These are phyloP conservation scores for Chlamydomonas asymmetrica DNA, from an alignment of 139 green algal genomes.

Conservation along the genomic window DNA sequence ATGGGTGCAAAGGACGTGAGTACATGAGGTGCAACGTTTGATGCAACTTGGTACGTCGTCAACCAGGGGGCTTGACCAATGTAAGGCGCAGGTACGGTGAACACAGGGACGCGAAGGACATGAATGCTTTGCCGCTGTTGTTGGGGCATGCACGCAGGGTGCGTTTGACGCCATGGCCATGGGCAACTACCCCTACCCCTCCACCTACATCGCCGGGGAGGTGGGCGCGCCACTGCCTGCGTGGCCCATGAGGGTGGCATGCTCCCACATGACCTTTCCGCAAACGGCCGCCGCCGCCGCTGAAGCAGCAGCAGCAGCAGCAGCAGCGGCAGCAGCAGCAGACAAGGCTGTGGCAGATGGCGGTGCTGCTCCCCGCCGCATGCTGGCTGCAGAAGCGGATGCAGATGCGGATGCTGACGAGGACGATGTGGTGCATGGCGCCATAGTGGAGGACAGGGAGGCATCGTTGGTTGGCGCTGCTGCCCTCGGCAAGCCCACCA, in stretches of 20 bases:
- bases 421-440: neutral
- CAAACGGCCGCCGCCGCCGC: neutral
- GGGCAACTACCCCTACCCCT: conserved; percentile 71
- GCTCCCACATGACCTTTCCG: conserved; percentile 47
- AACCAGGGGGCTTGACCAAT: too few species aligned
- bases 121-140: neutral
- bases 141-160: conserved; percentile 32
- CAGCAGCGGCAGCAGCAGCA: conserved; percentile 8
- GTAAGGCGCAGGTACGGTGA: too few species aligned
- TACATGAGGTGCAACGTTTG: too few species aligned
- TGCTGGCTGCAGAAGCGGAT: neutral
- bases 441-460: neutral
- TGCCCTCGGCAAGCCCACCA: too few species aligned
- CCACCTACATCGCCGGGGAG: conserved; percentile 52
- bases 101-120: neutral
- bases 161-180: conserved; percentile 79
- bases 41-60: too few species aligned
- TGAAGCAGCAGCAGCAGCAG: conserved; percentile 3
- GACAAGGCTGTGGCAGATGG: too few species aligned
- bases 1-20: too few species aligned
- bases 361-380: too few species aligned
- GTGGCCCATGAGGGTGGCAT: conserved; percentile 70
- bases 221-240: conserved; percentile 51
- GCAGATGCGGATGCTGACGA: neutral
- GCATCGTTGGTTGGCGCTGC: too few species aligned